Base-by-base conservation (phyloP, 1,284 basidiomycete genomes). In the Wallemia hederae region DNA sequence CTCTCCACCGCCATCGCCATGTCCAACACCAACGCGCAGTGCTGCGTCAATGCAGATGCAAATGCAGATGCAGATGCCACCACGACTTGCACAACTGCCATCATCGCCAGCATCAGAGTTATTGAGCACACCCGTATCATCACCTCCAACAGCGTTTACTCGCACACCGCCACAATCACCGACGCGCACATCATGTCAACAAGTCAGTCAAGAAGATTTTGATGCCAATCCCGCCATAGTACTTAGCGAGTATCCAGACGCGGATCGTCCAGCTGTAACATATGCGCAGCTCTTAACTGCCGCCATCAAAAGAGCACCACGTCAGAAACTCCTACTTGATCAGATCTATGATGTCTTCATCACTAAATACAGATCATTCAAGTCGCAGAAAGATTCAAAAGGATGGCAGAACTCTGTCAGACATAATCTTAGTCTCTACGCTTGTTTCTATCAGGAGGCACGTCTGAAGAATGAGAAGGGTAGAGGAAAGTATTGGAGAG, bases 281-380 rank as follows among this genome's bases (percentile, higher is more conserved):
- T 49, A 49, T 49, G 39, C 39, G 11, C 39, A 49, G 22, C 3
- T 49, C 11, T n/a, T 49, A 5, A 49, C n/a, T 17, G 39, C 3
- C 22, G 39, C 39, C 11, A 49, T 49, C 11, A 49, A 49, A 22
- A 49, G 39, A 49, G 11, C 39, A n/a, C 39, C 39, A 49, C 11
- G 22, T 9, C 39, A n/a, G 3, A 49, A 49, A 22, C 39, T 49
- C 39, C 19, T 49, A 49, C 39, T 49, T n/a, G 39, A 49, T 49
- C 39, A 49, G 22, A 49, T 49, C n/a, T 49, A 49, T n/a, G 39
- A 49, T n/a, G 22, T 49, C 3, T 49, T 49, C n/a, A 90, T 80
- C 86, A 89, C 60, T 17, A 33, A 49, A 14, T 34, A 61, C n/a
- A 1, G 57, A 49, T 63, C 27, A 65, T 58, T 39, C 61, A 28